phyloP scores from a whole-genome alignment of 768 basidiomycete genomes.

The Calocera viscosa region DNA sequence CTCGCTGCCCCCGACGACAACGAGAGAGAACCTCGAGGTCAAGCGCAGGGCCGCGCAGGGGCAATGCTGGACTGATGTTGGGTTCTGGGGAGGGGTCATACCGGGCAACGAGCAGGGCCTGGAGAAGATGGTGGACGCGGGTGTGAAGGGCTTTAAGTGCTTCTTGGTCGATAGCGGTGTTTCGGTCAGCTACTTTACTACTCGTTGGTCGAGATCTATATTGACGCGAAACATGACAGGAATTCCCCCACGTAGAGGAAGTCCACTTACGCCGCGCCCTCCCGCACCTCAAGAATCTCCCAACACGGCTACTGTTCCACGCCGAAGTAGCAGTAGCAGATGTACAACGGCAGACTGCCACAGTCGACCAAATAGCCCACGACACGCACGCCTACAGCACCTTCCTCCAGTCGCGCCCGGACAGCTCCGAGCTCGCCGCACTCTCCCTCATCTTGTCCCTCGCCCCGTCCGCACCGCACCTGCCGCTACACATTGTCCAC shows the following conservation, averaged over 20 bases:
- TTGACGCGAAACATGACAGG: slow-evolving; percentile 34
- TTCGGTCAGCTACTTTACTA: slow-evolving; percentile 48
- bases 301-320: slow-evolving; percentile 76
- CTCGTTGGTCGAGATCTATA: neutral
- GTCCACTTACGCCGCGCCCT: slow-evolving; percentile 57
- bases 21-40: slow-evolving; percentile 53
- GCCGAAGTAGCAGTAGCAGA: slow-evolving; percentile 61
- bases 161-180: slow-evolving; percentile 95
- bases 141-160: slow-evolving; percentile 94
- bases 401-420: slow-evolving; percentile 76
- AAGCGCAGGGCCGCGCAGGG: slow-evolving; percentile 62
- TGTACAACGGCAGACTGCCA: slow-evolving; percentile 18
- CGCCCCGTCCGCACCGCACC: slow-evolving; percentile 45
- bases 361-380: slow-evolving; percentile 16
- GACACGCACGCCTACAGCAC: slow-evolving; percentile 47
- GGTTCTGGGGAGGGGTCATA: slow-evolving; percentile 91
- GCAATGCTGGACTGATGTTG: slow-evolving; percentile 70
- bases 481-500: slow-evolving; percentile 90
- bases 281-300: slow-evolving; percentile 54
- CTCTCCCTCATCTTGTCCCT: slow-evolving; percentile 63
- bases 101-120: slow-evolving; percentile 82
- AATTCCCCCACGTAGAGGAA: slow-evolving; percentile 80
- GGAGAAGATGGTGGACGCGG: slow-evolving; percentile 57
- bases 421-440: slow-evolving; percentile 65
- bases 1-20: slow-evolving; percentile 91